Evolutionary conservation across 768 basidiomycete genomes (phyloP).

Genomic region (Pseudohyphozyma bogoriensis): DNA sequence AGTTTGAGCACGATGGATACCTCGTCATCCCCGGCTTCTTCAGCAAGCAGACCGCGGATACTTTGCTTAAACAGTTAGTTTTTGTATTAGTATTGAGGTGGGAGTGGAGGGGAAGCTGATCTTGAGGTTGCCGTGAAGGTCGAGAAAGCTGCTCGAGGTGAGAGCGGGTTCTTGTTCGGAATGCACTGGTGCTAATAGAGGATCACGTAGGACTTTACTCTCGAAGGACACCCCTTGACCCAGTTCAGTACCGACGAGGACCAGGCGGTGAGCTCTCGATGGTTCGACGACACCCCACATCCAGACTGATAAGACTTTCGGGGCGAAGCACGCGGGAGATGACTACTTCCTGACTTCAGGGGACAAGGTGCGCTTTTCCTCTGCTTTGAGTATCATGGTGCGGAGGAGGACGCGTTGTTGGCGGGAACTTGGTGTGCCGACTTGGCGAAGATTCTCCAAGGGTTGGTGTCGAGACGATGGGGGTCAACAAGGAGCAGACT

Average conservation of each 20-base stretch:
- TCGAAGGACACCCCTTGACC: conserved; percentile 78
- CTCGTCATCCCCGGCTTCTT: conserved; percentile 62
- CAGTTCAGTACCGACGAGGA: conserved; percentile 54
- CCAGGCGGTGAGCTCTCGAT: no score
- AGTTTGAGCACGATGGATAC: conserved; percentile 28
- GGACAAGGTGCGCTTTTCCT: conserved; percentile 72
- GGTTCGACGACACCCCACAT: neutral
- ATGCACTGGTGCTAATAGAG: neutral
- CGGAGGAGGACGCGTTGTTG: no score
- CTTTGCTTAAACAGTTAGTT: no score
- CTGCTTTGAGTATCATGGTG: no score
- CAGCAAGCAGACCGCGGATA: conserved; percentile 47
- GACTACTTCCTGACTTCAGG: conserved; percentile 86
- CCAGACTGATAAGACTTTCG: conserved; percentile 6
- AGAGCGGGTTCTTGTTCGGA: neutral
- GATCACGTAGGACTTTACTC: no score
- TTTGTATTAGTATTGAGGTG: no score
- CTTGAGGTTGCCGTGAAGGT: no score
- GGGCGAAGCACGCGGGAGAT: conserved; percentile 60
- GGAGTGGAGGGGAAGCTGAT: no score
- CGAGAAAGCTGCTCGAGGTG: conserved; percentile 49
- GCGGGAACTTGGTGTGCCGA: no score
- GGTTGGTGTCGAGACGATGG: no score
- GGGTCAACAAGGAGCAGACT: no score
- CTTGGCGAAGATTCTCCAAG: no score